Evolutionary conservation across 805 yeast genomes (phyloP).

Genomic region (Starmerella sirachaensis): DNA sequence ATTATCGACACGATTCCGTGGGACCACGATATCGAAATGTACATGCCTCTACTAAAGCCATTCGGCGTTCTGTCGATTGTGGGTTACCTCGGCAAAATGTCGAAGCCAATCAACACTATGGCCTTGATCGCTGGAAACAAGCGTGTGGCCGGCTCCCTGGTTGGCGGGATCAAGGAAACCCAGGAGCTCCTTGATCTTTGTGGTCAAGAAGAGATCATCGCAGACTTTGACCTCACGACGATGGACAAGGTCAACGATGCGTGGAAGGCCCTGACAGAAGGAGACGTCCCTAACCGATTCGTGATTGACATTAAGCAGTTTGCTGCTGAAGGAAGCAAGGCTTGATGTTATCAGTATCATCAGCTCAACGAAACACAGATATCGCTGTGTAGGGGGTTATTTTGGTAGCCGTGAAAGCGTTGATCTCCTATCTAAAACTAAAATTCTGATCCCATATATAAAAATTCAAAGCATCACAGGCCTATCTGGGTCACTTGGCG

Average conservation of each 20-base stretch:
- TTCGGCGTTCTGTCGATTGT: conserved; percentile 51
- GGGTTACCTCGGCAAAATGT: conserved; percentile 42
- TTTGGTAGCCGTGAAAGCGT: too few relatives aligned
- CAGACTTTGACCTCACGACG: conserved; percentile 53
- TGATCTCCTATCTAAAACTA: too few relatives aligned
- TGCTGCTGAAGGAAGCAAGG: too few relatives aligned
- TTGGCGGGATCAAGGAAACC: conserved; percentile 56
- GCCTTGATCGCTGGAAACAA: conserved; percentile 36
- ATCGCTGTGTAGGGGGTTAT: too few relatives aligned
- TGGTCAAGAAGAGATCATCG: conserved; percentile 43
- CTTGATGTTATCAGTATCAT: too few relatives aligned
- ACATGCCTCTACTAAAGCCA: conserved; percentile 42
- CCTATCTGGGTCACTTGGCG: background rate
- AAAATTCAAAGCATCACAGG: background rate
- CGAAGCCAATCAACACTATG: conserved; percentile 32
- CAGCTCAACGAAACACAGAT: too few relatives aligned
- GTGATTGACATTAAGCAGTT: conserved; percentile 14
- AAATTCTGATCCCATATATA: too few relatives aligned
- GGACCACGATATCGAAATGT: conserved; percentile 38
- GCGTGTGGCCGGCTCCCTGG: conserved; percentile 35
- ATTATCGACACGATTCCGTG: conserved; percentile 43
- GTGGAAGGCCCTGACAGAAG: conserved; percentile 9
- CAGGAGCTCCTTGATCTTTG: conserved; percentile 55
- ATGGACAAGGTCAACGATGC: conserved; percentile 26
- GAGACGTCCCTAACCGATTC: conserved; percentile 17